phyloP scores from a whole-genome alignment of 139 green algal species.

The Haematococcus sp. region DNA sequence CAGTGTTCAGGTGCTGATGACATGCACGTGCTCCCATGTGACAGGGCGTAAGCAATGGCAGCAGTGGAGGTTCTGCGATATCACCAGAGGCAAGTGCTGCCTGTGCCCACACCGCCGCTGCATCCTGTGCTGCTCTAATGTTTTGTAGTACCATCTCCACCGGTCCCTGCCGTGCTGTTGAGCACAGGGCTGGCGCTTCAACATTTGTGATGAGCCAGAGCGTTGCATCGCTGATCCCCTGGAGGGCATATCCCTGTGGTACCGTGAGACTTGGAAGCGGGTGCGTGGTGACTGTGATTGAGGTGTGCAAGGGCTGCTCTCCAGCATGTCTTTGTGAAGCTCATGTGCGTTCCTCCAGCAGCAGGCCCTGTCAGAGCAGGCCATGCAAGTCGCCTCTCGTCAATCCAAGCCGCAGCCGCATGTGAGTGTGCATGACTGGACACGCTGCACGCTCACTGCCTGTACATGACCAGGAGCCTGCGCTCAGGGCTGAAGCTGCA shows the following conservation, averaged over 20 bases:
- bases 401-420: background rate
- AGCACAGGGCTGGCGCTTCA: slow-evolving; percentile 59
- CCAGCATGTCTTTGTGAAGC: background rate
- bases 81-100: slow-evolving; percentile 34
- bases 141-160: too few relatives aligned
- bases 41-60: slow-evolving; percentile 38
- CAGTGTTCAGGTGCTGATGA: too few relatives aligned
- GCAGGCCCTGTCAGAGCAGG: background rate
- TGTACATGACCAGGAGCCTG: slow-evolving; percentile 1
- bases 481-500: background rate
- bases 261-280: slow-evolving; percentile 34
- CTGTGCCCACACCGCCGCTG: too few relatives aligned
- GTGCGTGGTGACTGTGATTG: slow-evolving; percentile 6
- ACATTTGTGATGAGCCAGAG: slow-evolving; percentile 56
- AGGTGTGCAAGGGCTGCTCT: too few relatives aligned
- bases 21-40: too few relatives aligned
- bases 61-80: slow-evolving; percentile 71
- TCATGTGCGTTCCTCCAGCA: background rate
- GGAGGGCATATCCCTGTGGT: slow-evolving; percentile 60
- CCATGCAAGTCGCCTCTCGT: background rate
- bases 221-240: slow-evolving; percentile 42
- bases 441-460: too few relatives aligned
- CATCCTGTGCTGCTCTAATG: too few relatives aligned
- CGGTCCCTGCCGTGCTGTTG: too few relatives aligned
- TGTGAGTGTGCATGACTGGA: background rate